Base-by-base conservation (phyloP, 2,329 filamentous ascomycete species). In the Neonectria coccinea region DNA sequence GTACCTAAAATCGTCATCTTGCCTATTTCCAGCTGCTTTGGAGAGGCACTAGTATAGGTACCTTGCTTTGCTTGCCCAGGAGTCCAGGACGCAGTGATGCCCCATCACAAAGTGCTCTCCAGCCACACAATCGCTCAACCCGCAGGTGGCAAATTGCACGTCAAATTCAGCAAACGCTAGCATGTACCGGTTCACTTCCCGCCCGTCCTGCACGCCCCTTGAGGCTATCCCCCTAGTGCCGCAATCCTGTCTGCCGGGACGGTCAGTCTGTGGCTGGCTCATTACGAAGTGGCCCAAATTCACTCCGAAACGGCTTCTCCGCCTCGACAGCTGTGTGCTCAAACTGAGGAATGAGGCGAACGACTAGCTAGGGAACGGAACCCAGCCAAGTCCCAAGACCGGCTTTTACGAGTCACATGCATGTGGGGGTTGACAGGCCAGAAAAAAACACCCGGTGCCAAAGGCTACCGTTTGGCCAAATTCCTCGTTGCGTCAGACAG, bases 61-160 rank as follows among this genome's bases (percentile, higher is more conserved):
- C 29, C 25, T 25, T 25, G n/a, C n/a, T n/a, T n/a, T n/a, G n/a
- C n/a, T n/a, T n/a, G 25, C 25, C 25, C 25, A 25, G 25, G 25
- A 25, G 25, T 25, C 29, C 29, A 29, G 29, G 29, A 29, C 29
- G 29, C 29, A 29, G 29, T 29, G 29, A 29, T 29, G 29, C 29
- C 29, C 29, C 25, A 6, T 25, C 25, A 25, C 25, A 25, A 25
- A 25, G 7, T 29, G 29, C 29, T 29, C 29, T 29, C 22, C n/a
- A 58, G 41, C 31, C 44, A 63, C 56, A 54, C 29, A 14, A n/a
- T 20, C 20, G 5, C n/a, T 18, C 22, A 5, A 5, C 6, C 39
- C 18, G 16, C 9, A 10, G 11, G 60, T 63, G 60, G 60, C 60
- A 29, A 63, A 58, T 58, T 54, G 54, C 55, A 58, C 50, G 48